Conservation (phyloP, 768 basidiomycete genomes). For the Trametes sanguinea region DNA sequence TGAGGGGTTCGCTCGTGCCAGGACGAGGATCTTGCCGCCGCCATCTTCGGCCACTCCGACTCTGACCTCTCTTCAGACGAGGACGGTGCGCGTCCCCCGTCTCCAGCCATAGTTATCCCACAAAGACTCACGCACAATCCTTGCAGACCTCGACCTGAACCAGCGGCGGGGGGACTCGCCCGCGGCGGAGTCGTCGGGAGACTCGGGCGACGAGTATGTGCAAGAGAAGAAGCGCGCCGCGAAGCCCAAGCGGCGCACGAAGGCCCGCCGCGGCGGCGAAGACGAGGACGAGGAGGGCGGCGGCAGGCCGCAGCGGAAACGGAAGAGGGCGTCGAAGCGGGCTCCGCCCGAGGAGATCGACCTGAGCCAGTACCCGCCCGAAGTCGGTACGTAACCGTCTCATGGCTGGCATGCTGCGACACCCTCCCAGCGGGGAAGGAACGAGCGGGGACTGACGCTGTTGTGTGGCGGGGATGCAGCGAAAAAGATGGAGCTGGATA, state of each 20-base stretch:
- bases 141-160: slow-evolving; percentile 45
- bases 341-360: slow-evolving; percentile 57
- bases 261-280: slow-evolving; percentile 28
- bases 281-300: slow-evolving; percentile 34
- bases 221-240: slow-evolving; percentile 31
- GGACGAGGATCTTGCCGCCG: slow-evolving; percentile 19
- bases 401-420: background rate
- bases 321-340: slow-evolving; percentile 51
- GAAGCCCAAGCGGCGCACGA: slow-evolving; percentile 26
- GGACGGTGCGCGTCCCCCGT: slow-evolving; percentile 40
- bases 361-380: slow-evolving; percentile 67
- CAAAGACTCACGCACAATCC: background rate
- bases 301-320: slow-evolving; percentile 43
- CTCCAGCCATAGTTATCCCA: background rate
- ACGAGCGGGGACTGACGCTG: too few species aligned
- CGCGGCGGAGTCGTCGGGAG: slow-evolving; percentile 38
- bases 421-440: too few species aligned
- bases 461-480: slow-evolving; percentile 44
- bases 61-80: slow-evolving; percentile 84
- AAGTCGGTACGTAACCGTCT: slow-evolving; percentile 58
- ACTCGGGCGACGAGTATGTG: slow-evolving; percentile 57
- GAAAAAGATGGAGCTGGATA: slow-evolving; percentile 74
- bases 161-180: slow-evolving; percentile 37
- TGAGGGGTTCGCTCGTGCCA: slow-evolving; percentile 44
- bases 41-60: slow-evolving; percentile 73